phyloP scores from a whole-genome alignment of 179 eudicot genomes.

The Amaranthus tricolor region DNA sequence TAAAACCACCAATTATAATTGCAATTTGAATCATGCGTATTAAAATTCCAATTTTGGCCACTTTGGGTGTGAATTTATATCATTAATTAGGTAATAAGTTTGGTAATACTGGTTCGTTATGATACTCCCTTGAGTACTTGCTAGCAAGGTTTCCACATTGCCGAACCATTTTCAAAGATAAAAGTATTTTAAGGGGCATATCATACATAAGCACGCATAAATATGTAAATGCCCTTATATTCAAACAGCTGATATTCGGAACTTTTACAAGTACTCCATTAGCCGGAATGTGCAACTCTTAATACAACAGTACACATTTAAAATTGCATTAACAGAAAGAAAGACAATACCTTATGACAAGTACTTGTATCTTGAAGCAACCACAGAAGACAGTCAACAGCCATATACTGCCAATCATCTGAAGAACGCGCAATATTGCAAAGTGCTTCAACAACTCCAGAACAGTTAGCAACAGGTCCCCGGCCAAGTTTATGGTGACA shows the following conservation, averaged over 20 bases:
- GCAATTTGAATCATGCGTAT: neutral
- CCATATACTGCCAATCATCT: slow-evolving; percentile 93
- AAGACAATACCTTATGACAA: slow-evolving; percentile 61
- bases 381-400: slow-evolving; percentile 83
- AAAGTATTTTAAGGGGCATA: neutral
- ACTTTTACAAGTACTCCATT: neutral
- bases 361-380: slow-evolving; percentile 78
- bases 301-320: neutral
- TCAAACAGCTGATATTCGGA: neutral
- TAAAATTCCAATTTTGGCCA: neutral
- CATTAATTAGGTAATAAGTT: no score
- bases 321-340: neutral
- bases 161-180: neutral
- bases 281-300: no score
- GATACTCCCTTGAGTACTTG: no score
- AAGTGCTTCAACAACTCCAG: slow-evolving; percentile 65
- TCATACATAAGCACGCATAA: no score
- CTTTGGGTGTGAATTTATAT: no score
- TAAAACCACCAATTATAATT: neutral
- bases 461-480: slow-evolving; percentile 71
- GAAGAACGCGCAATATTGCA: slow-evolving; percentile 84
- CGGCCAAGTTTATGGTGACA: slow-evolving; percentile 79
- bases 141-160: no score
- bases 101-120: no score
- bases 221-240: neutral